phyloP scores from a whole-genome alignment of 306 rosid genomes.

The Quercus variabilis region DNA sequence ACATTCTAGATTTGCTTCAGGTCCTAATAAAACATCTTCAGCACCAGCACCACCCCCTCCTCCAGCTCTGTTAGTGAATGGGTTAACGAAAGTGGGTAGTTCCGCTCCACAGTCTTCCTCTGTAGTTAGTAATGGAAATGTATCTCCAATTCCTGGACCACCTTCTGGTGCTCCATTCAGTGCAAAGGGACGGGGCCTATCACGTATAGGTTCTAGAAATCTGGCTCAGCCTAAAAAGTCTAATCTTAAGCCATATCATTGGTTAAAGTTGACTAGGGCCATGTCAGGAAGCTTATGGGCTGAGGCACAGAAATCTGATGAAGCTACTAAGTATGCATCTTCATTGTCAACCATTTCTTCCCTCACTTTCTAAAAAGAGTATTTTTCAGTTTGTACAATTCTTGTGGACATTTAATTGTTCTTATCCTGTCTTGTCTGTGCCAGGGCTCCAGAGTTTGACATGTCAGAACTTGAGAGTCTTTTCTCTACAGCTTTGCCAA shows the following conservation, averaged over 20 bases:
- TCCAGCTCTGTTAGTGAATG: slow-evolving; percentile 46
- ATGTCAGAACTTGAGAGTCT: slow-evolving; percentile 93
- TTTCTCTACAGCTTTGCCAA: slow-evolving; percentile 76
- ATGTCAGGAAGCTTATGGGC: slow-evolving; percentile 99
- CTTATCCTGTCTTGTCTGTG: slow-evolving; percentile 22
- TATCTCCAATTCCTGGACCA: slow-evolving; percentile 73
- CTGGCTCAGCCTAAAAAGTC: slow-evolving; percentile 54
- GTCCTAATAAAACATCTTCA: slow-evolving; percentile 30
- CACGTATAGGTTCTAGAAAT: slow-evolving; percentile 46
- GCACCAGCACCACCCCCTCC: slow-evolving; percentile 68
- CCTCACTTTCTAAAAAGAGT: slow-evolving; percentile 8
- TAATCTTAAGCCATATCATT: slow-evolving; percentile 93
- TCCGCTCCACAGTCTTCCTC: slow-evolving; percentile 23
- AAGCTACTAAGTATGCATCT: slow-evolving; percentile 63
- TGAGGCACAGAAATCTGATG: slow-evolving; percentile 79
- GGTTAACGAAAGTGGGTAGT: slow-evolving; percentile 39
- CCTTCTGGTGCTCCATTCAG: slow-evolving; percentile 58
- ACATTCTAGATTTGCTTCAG: slow-evolving; percentile 17
- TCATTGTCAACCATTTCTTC: slow-evolving; percentile 17
- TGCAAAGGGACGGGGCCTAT: slow-evolving; percentile 65
- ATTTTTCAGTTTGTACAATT: slow-evolving; percentile 9
- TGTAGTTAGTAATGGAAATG: slow-evolving; percentile 35
- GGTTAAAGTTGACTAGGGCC: slow-evolving; percentile 92
- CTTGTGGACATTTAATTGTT: slow-evolving; percentile 8
- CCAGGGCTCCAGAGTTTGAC: slow-evolving; percentile 97